Evolutionary conservation across 1,139 yeast species (phyloP).

Genomic region (Zygoascus sp.): DNA sequence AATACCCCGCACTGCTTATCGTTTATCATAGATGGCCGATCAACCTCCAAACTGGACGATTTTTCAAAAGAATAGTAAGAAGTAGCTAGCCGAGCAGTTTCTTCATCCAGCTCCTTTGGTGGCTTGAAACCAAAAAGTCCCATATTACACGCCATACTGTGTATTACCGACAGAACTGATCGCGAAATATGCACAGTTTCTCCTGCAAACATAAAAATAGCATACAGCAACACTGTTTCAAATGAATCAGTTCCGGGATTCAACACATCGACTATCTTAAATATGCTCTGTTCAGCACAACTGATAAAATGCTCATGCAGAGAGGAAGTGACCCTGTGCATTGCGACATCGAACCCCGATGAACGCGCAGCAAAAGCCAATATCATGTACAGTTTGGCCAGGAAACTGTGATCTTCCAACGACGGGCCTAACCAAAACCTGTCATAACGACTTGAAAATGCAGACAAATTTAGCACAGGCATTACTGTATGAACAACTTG

Average conservation of each 20-base stretch:
- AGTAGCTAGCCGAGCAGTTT: slow-evolving; percentile 1
- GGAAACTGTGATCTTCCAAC: slow-evolving; percentile 6
- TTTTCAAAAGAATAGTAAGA: slow-evolving; percentile 14
- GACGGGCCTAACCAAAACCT: slow-evolving; percentile 8
- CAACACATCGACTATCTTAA: slow-evolving; percentile 10
- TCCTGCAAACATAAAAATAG: slow-evolving; percentile 16
- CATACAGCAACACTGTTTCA: slow-evolving; percentile 13
- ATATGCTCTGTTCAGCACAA: slow-evolving; percentile 14
- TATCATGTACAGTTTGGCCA: slow-evolving; percentile 13
- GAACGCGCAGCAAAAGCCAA: slow-evolving; percentile 15
- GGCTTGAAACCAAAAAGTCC: slow-evolving; percentile 10
- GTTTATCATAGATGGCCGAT: slow-evolving; percentile 14
- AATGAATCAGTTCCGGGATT: slow-evolving; percentile 10
- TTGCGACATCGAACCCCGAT: slow-evolving; percentile 13
- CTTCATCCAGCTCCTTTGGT: background rate
- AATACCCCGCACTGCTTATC: slow-evolving; percentile 9
- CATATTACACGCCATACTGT: slow-evolving; percentile 13
- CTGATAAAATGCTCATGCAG: slow-evolving; percentile 13
- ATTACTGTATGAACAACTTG: slow-evolving; percentile 13
- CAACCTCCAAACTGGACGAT: slow-evolving; percentile 13
- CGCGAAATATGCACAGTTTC: slow-evolving; percentile 14
- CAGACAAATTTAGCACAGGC: slow-evolving; percentile 10
- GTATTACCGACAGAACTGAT: slow-evolving; percentile 10
- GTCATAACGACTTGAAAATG: slow-evolving; percentile 8
- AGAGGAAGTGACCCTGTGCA: slow-evolving; percentile 13